Percentiles rank a stretch among this genome's conserved stretches.
phyloP scores from a whole-genome alignment of 192 early-diverging fungal species.

The Backusella macrospora region DNA sequence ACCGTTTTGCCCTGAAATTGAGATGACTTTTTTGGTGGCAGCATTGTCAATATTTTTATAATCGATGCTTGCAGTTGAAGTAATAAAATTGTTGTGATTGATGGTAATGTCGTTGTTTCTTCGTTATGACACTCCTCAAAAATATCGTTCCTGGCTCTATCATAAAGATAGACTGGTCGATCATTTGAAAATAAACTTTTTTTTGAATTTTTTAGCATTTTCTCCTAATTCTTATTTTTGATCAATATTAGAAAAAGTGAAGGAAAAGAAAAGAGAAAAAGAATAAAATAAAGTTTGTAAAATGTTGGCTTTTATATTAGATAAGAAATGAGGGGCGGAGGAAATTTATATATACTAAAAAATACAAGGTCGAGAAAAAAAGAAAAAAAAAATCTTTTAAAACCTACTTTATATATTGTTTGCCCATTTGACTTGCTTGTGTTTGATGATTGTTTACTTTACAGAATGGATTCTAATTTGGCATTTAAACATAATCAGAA shows the following conservation, averaged over 20 bases:
- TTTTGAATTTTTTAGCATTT: background rate
- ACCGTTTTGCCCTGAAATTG: background rate
- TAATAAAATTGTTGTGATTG: slow-evolving; percentile 15
- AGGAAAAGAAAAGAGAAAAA: background rate
- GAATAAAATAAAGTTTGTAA: background rate
- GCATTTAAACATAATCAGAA: background rate
- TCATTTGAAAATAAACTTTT: background rate
- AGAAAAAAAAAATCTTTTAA: background rate
- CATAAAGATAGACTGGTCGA: slow-evolving; percentile 2
- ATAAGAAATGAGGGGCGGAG: slow-evolving; percentile 7
- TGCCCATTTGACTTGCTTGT: background rate
- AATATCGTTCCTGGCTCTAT: background rate
- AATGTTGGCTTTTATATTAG: background rate
- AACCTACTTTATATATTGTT: background rate
- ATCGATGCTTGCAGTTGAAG: slow-evolving; percentile 13
- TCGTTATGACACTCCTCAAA: slow-evolving; percentile 6
- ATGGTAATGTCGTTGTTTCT: background rate
- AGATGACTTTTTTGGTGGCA: background rate
- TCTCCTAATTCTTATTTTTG: background rate
- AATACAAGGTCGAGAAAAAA: background rate
- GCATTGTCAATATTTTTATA: background rate
- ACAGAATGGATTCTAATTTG: background rate
- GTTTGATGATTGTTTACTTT: slow-evolving; percentile 3
- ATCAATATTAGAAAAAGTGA: background rate
- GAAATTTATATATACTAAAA: background rate